phyloP scores from a whole-genome alignment of 2,329 filamentous ascomycete genomes.

The Teratosphaeria destructans region DNA sequence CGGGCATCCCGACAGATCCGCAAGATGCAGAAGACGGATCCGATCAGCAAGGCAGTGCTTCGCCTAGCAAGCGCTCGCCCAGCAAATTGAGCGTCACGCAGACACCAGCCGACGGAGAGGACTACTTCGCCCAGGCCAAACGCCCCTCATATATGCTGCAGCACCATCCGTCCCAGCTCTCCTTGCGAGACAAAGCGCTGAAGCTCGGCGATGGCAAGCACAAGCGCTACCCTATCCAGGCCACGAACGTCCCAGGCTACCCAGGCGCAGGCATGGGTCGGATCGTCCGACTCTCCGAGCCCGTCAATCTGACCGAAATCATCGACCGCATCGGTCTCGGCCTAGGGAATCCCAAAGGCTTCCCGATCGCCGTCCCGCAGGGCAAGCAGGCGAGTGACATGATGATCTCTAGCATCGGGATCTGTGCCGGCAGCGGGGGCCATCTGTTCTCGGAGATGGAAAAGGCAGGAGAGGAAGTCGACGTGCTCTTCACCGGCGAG shows the following conservation, averaged over 20 bases:
- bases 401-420: constrained; percentile 59
- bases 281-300: constrained; percentile 43
- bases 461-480: constrained; percentile 43
- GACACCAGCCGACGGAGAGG: constrained; percentile 10
- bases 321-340: constrained; percentile 52
- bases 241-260: constrained; percentile 32
- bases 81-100: constrained; percentile 2
- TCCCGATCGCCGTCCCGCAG: constrained; percentile 55
- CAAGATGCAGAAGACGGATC: constrained; percentile 4
- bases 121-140: constrained; percentile 25
- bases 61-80: not conserved
- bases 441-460: constrained; percentile 57
- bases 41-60: not conserved
- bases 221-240: constrained; percentile 44
- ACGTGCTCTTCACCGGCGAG: constrained; percentile 84
- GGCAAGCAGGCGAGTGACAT: constrained; percentile 44
- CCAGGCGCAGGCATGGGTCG: constrained; percentile 51
- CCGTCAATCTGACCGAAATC: constrained; percentile 45
- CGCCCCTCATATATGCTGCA: constrained; percentile 35
- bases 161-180: constrained; percentile 40
- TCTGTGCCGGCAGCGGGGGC: constrained; percentile 83
- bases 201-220: constrained; percentile 36
- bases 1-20: constrained; percentile 38
- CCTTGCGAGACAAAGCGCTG: constrained; percentile 23
- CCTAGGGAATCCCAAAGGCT: constrained; percentile 57